Evolutionary conservation across 352 stramenopile species (phyloP).

Genomic region (Pythium volutum): DNA sequence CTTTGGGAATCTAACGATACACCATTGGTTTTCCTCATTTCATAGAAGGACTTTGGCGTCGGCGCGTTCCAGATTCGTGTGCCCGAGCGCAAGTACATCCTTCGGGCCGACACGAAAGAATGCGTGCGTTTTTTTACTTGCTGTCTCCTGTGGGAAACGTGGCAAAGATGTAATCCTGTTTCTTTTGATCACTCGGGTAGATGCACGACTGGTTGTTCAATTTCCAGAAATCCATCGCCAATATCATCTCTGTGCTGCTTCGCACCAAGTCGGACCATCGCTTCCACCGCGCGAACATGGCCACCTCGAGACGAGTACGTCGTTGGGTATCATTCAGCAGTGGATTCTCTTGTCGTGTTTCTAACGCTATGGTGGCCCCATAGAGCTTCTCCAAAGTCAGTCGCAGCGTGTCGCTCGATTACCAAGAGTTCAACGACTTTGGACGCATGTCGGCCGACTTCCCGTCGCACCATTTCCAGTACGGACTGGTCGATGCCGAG

Average conservation of each 20-base stretch:
- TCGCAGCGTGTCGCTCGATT: slow-evolving; percentile 76
- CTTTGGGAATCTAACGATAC: not conserved
- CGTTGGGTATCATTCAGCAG: no score
- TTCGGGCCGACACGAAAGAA: slow-evolving; percentile 81
- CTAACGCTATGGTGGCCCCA: not conserved
- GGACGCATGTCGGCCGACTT: slow-evolving; percentile 42
- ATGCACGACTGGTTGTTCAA: slow-evolving; percentile 90
- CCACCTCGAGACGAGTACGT: slow-evolving; percentile 62
- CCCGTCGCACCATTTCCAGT: slow-evolving; percentile 44
- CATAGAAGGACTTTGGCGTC: slow-evolving; percentile 80
- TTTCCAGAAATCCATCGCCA: slow-evolving; percentile 88
- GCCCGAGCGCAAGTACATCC: slow-evolving; percentile 69
- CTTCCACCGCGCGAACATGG: slow-evolving; percentile 46
- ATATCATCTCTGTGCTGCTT: slow-evolving; percentile 75
- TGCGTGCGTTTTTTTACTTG: slow-evolving; percentile 34
- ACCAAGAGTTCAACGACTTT: slow-evolving; percentile 57
- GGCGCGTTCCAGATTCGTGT: slow-evolving; percentile 82
- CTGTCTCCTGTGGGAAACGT: not conserved
- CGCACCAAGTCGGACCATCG: slow-evolving; percentile 56
- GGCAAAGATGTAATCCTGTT: not conserved
- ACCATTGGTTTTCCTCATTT: slow-evolving; percentile 9
- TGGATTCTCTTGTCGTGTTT: not conserved
- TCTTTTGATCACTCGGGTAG: slow-evolving; percentile 24
- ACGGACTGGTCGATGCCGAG: slow-evolving; percentile 33
- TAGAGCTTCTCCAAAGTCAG: slow-evolving; percentile 69